These are phyloP conservation scores for Penicillium vulpinum DNA, from an alignment of 2,329 filamentous ascomycete genomes.

Conservation along the genomic window DNA sequence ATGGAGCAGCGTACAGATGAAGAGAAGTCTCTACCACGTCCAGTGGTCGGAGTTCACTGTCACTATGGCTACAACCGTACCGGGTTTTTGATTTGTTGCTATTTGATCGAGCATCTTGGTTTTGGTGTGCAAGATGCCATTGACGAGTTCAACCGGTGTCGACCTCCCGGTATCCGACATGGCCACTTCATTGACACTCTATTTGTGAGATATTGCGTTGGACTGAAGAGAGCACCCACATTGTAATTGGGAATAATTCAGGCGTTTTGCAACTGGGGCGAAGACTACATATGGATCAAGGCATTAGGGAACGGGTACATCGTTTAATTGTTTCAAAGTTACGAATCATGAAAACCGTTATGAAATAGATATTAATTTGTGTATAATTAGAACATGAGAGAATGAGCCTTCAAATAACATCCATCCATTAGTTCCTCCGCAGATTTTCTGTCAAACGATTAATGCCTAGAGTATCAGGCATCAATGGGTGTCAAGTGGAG, in stretches of 20 bases:
- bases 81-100: slow-evolving; percentile 85
- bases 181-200: slow-evolving; percentile 84
- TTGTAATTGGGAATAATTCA: slow-evolving; percentile 24
- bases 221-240: slow-evolving; percentile 48
- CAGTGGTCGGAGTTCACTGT: slow-evolving; percentile 79
- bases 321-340: slow-evolving; percentile 9
- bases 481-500: background rate
- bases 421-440: too few species aligned
- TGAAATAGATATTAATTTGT: slow-evolving; percentile 5
- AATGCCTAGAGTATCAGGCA: slow-evolving; percentile 14
- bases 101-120: slow-evolving; percentile 78
- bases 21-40: slow-evolving; percentile 36
- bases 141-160: slow-evolving; percentile 68
- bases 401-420: background rate
- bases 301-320: slow-evolving; percentile 7
- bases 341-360: slow-evolving; percentile 10
- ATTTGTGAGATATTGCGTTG: slow-evolving; percentile 70
- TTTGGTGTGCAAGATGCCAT: slow-evolving; percentile 75
- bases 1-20: slow-evolving; percentile 43
- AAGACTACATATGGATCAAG: background rate
- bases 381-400: background rate
- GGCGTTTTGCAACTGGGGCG: slow-evolving; percentile 1
- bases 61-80: slow-evolving; percentile 96
- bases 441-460: background rate
- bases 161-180: slow-evolving; percentile 84